Evolutionary conservation across 192 early-diverging fungal species (phyloP), one percentile per base, ranked within the genome.

Genomic region (Backusella morwellensis): DNA sequence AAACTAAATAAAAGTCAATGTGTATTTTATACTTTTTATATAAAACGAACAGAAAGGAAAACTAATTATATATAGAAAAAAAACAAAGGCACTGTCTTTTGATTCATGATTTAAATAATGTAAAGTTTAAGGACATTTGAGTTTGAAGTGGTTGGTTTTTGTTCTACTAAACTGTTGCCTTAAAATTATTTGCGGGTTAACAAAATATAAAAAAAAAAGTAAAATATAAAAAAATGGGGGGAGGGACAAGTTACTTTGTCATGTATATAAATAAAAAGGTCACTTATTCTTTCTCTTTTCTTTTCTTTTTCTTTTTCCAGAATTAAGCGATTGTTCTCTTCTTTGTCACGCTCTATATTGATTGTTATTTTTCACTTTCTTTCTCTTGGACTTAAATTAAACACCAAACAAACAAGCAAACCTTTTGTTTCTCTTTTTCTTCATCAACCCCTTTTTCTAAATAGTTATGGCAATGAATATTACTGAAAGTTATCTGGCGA

Each of bases 241-340:
- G 56, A 29, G 9, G 21, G 21, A 23, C 8, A 63, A 63, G 56
- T 63, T 29, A 63, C 23, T 26, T 63, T 63, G 56, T 63, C 9
- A 29, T 63, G 23, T 63, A 63, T 63, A 63, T 63, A 63, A 63
- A 63, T 63, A 63, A 63, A 63, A 63, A 63, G 56, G 56, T 63
- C 56, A 63, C 56, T 63, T 29, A 29, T 12, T 29, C 26, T 63
- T 63, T 63, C n/a, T 21, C n/a, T 56, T 56, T 63, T 29, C 26
- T 63, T 63, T 63, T 63, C 56, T 63, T 63, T 63, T 63, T 29
- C 23, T 63, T 63, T 63, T 29, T 63, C 56, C 56, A 63, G 56
- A 29, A 63, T 63, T 63, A 63, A 29, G 23, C 21, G 26, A 29
- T 63, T 63, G 56, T 63, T 63, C 56, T 63, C 56, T 63, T 63